Evolutionary conservation across 202 grass and related monocot species (phyloP).

Genomic region (Hordeum pubiflorum): DNA sequence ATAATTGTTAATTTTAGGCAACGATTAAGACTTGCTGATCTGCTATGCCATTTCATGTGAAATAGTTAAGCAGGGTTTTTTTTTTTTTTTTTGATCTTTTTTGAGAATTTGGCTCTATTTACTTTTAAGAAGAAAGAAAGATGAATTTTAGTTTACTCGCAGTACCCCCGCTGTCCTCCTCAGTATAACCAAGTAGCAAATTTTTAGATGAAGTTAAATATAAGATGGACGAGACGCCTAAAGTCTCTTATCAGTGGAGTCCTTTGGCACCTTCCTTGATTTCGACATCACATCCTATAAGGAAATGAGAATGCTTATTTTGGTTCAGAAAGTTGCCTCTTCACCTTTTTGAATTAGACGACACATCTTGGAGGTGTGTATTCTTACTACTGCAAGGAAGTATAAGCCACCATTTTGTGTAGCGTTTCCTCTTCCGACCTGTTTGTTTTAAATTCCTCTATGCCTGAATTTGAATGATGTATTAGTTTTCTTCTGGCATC

Average conservation of each 20-base stretch:
- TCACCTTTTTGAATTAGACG: background rate
- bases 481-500: background rate
- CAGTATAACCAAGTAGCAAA: background rate
- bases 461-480: background rate
- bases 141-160: background rate
- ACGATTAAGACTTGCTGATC: background rate
- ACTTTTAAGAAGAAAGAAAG: background rate
- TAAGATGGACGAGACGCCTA: background rate
- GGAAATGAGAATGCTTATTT: slow-evolving; percentile 1
- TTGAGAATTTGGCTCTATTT: background rate
- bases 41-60: background rate
- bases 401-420: background rate
- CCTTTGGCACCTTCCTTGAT: background rate
- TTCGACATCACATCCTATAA: slow-evolving; percentile 3
- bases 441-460: background rate
- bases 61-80: background rate
- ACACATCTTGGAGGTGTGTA: background rate
- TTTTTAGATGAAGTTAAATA: background rate
- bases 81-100: background rate
- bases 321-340: background rate
- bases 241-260: background rate
- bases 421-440: background rate
- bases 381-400: background rate
- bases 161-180: no score
- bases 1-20: slow-evolving; percentile 6